phyloP scores from a whole-genome alignment of 352 stramenopile species.

The Phytophthora pini region DNA sequence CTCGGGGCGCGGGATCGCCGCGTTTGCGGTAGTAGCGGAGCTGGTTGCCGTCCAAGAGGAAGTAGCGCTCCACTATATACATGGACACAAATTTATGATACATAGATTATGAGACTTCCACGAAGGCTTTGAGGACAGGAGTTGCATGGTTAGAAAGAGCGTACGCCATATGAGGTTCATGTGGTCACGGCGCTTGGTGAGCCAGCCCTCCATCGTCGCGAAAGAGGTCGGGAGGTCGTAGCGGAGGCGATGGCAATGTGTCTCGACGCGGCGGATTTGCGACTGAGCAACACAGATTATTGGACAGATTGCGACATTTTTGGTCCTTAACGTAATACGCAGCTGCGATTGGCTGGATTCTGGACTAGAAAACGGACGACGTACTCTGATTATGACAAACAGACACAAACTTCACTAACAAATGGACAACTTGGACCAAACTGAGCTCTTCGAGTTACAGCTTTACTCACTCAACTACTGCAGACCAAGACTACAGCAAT shows the following conservation, averaged over 20 bases:
- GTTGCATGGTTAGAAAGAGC: constrained; percentile 18
- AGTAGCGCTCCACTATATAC: constrained; percentile 82
- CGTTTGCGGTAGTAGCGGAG: constrained; percentile 90
- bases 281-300: constrained; percentile 13
- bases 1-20: constrained; percentile 78
- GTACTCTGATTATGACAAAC: constrained; percentile 4
- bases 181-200: constrained; percentile 89
- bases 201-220: constrained; percentile 83
- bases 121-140: not conserved
- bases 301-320: constrained; percentile 15
- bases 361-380: constrained; percentile 5
- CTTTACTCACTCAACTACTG: constrained; percentile 7
- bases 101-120: constrained; percentile 18
- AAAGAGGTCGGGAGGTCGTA: constrained; percentile 7
- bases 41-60: constrained; percentile 87
- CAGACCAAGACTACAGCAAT: no score
- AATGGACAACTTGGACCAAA: constrained; percentile 20
- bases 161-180: constrained; percentile 93
- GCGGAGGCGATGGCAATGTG: not conserved
- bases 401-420: constrained; percentile 21
- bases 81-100: constrained; percentile 23
- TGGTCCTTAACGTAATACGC: constrained; percentile 25
- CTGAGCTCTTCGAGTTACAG: not conserved
- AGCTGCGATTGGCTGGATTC: constrained; percentile 26
- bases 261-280: constrained; percentile 23